Conservation (phyloP, 192 early-diverging fungal genomes). For the Umbelopsis sp. region DNA sequence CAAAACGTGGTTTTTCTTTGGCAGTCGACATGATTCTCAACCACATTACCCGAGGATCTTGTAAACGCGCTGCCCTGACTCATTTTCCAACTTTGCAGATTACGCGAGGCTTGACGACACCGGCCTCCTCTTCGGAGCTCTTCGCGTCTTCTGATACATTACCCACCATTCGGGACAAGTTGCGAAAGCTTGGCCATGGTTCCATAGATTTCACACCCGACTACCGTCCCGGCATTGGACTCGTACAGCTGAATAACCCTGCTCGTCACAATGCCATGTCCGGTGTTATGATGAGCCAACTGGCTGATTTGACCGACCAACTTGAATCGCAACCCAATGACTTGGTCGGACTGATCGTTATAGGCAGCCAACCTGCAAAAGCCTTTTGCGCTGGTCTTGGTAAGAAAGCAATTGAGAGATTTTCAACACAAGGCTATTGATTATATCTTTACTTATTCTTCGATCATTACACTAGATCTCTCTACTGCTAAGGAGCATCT, state of each 20-base stretch:
- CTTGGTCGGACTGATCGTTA: conserved; percentile 47
- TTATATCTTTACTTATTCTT: neutral
- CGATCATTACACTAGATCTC: conserved; percentile 43
- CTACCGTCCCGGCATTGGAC: conserved; percentile 46
- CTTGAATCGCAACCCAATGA: conserved; percentile 41
- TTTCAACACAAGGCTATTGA: neutral
- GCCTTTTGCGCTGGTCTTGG: conserved; percentile 56
- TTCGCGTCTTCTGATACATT: neutral
- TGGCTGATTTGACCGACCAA: conserved; percentile 52
- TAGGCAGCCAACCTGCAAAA: conserved; percentile 39
- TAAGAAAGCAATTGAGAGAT: conserved; percentile 20
- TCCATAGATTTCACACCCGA: conserved; percentile 39
- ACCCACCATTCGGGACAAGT: conserved; percentile 8
- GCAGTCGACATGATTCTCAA: neutral
- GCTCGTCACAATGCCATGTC: conserved; percentile 56
- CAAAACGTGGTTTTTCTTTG: neutral
- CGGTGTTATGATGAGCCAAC: conserved; percentile 67
- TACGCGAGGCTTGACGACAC: neutral
- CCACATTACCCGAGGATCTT: too few species aligned
- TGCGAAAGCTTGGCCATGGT: conserved; percentile 46
- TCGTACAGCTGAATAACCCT: conserved; percentile 48
- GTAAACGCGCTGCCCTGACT: neutral
- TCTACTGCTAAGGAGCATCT: conserved; percentile 51
- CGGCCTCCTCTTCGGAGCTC: neutral
- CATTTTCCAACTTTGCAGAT: neutral